A percentile compares a stretch with the other conserved stretches of the same genome.
These are phyloP conservation scores for Lichtheimia corymbifera DNA, from an alignment of 371 early-diverging fungal genomes.

Conservation along the genomic window DNA sequence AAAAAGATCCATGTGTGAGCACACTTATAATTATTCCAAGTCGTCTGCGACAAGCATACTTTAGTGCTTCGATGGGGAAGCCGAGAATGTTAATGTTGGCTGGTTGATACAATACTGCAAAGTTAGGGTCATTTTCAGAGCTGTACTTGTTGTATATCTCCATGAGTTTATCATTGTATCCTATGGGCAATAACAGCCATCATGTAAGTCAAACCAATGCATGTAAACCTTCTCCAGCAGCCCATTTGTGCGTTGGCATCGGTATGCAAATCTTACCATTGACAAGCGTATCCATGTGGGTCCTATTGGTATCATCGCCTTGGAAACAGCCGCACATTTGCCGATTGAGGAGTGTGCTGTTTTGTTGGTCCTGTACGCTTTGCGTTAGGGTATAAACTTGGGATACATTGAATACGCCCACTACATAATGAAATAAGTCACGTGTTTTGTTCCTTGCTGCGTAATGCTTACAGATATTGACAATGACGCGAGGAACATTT, in stretches of 20 bases:
- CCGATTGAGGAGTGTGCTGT: slow-evolving; percentile 3
- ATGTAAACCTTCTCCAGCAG: no score
- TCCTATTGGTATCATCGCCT: slow-evolving; percentile 4
- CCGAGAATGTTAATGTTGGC: slow-evolving; percentile 5
- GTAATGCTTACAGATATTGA: slow-evolving; percentile 11
- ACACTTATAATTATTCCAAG: no score
- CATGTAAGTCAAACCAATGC: no score
- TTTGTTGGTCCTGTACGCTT: not conserved
- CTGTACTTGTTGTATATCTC: slow-evolving; percentile 13
- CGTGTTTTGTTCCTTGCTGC: not conserved
- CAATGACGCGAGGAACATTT: slow-evolving; percentile 10
- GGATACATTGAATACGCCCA: slow-evolving; percentile 14
- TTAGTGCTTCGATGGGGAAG: slow-evolving; percentile 8
- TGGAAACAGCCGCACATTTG: slow-evolving; percentile 10
- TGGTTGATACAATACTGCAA: slow-evolving; percentile 11
- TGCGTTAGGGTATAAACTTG: slow-evolving; percentile 12
- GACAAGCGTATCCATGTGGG: slow-evolving; percentile 7
- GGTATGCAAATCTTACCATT: not conserved
- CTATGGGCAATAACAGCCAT: not conserved
- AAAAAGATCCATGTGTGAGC: not conserved
- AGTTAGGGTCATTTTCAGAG: not conserved
- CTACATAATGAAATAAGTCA: slow-evolving; percentile 5
- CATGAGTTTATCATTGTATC: slow-evolving; percentile 10
- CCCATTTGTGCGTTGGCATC: not conserved
- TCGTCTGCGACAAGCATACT: not conserved